Evolutionary conservation across 768 basidiomycete genomes (phyloP), one percentile per base, ranked within the genome.

Genomic region (Kwoniella sp.): DNA sequence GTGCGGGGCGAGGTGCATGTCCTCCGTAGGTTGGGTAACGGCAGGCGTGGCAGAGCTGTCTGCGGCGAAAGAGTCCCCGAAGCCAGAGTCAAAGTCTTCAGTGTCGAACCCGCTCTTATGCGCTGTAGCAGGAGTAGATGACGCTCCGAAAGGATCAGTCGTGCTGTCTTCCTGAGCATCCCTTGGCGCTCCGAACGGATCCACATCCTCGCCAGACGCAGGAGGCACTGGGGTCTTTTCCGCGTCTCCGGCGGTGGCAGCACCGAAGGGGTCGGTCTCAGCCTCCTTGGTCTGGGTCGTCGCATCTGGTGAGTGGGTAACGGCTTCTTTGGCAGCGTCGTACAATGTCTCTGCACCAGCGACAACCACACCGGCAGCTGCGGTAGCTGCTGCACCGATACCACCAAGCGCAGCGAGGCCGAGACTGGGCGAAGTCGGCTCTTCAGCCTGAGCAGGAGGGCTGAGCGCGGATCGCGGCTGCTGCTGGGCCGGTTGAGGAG

Each of bases 21-120:
- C 29, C 9, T 39, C 40, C 14, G 41, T 43, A 28, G 33, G 40
- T 26, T 51, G 47, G 12, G 48, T 22, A 25, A 52, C 45, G 33
- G 44, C 29, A n/a, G 32, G 22, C n/a, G 17, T 26, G 17, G 81
- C 27, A 75, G 74, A 19, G 7, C 46, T 12, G 14, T 25, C 7
- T 6, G 50, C 3, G 67, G 61, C 27, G 73, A 57, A 40, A 76
- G 79, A 63, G 39, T 70, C 69, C n/a, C 62, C 71, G 36, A 71
- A 70, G 15, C 59, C 63, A 22, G 50, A 37, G 23, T 59, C 62
- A 29, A 75, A 72, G 36, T 64, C 64, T 46, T 59, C 61, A 32
- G 65, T 65, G 50, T 63, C 63, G 26, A 45, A 46, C 1, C 45
- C 52, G 20, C 8, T 20, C 11, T 12, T 26, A 25, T 48, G 29